phyloP scores from a whole-genome alignment of 2,329 filamentous ascomycete genomes.

The Ascochyta koolunga region DNA sequence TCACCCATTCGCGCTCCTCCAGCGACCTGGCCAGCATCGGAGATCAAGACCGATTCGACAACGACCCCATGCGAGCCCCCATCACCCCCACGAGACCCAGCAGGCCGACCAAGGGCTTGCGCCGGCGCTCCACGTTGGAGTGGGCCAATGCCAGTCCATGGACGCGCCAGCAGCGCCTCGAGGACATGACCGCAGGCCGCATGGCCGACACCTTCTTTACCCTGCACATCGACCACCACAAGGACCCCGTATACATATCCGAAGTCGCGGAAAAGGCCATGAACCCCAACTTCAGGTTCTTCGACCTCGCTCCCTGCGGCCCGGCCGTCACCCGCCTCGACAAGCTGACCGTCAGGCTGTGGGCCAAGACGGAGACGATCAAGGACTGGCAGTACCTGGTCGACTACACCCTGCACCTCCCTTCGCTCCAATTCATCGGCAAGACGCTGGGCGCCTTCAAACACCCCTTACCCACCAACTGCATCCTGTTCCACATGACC shows the following conservation, averaged over 20 bases:
- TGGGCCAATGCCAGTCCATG: constrained; percentile 66
- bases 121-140: constrained; percentile 66
- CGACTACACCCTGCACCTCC: constrained; percentile 73
- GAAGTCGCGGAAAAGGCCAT: constrained; percentile 80
- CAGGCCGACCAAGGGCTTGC: constrained; percentile 50
- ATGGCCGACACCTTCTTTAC: constrained; percentile 92
- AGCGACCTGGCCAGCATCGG: constrained; percentile 53
- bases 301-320: constrained; percentile 72
- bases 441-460: constrained; percentile 65
- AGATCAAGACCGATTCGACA: background rate
- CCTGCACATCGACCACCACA: constrained; percentile 69
- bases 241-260: constrained; percentile 85
- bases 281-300: constrained; percentile 88
- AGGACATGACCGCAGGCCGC: constrained; percentile 71
- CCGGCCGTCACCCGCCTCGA: constrained; percentile 70
- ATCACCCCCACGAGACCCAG: constrained; percentile 23
- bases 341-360: constrained; percentile 72
- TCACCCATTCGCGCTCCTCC: constrained; percentile 66
- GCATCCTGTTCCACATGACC: constrained; percentile 80
- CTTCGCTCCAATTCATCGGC: constrained; percentile 78
- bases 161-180: constrained; percentile 74
- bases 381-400: constrained; percentile 68
- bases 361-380: constrained; percentile 67
- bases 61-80: constrained; percentile 28
- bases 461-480: constrained; percentile 79